phyloP scores from a whole-genome alignment of 345 rosid species.

The Murraya koenigii region DNA sequence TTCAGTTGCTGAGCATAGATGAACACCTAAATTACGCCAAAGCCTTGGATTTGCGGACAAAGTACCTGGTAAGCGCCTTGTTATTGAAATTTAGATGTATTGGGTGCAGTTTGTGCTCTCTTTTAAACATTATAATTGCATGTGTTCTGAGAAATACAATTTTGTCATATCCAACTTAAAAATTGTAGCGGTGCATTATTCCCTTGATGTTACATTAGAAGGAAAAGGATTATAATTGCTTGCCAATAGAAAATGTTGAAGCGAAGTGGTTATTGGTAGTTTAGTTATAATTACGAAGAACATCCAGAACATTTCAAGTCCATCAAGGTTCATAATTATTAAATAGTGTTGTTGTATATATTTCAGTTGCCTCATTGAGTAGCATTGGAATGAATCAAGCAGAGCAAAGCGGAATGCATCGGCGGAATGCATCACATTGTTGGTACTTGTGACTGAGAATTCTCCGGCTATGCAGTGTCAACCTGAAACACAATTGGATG shows the following conservation, averaged over 20 bases:
- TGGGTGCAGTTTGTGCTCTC: background rate
- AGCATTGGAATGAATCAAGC: background rate
- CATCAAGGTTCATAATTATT: background rate
- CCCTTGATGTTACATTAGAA: background rate
- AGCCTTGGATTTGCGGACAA: constrained; percentile 33
- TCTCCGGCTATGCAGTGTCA: background rate
- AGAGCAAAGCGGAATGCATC: background rate
- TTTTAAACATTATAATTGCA: background rate
- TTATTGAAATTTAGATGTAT: background rate
- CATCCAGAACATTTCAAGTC: too few relatives aligned
- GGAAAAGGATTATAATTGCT: background rate
- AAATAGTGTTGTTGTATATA: background rate
- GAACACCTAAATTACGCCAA: constrained; percentile 26
- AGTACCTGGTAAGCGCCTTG: constrained; percentile 26
- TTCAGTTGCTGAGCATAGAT: constrained; percentile 29
- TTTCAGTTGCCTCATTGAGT: background rate
- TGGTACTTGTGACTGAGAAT: background rate
- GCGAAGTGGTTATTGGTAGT: background rate
- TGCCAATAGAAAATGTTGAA: background rate
- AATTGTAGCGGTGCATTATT: background rate
- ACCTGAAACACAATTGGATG: background rate
- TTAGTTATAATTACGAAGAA: background rate
- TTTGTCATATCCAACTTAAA: background rate
- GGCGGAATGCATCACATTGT: background rate
- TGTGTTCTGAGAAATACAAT: background rate